Percentiles rank a stretch among this genome's conserved stretches.
Conservation (phyloP, 345 rosid genomes). For the Lumnitzera racemosa region DNA sequence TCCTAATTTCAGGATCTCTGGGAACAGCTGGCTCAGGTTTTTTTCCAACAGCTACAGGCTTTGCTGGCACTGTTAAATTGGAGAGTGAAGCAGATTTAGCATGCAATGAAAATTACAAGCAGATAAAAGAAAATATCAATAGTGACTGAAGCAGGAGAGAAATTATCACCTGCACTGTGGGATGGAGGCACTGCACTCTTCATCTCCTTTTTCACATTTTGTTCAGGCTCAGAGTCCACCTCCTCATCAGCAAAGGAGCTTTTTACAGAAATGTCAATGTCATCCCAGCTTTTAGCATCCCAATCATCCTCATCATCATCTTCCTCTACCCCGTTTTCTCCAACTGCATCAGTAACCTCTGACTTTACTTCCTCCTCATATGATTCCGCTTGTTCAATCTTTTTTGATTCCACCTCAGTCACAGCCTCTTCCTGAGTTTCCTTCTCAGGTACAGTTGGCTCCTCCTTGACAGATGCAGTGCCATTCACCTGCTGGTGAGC, state of each 20-base stretch:
- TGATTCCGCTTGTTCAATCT: conserved; percentile 36
- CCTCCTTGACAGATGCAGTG: conserved; percentile 34
- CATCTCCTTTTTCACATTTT: conserved; percentile 41
- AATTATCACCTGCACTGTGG: conserved; percentile 31
- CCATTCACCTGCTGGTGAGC: conserved; percentile 55
- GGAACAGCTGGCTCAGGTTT: conserved; percentile 21
- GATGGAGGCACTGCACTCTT: conserved; percentile 29
- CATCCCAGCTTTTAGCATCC: conserved; percentile 99
- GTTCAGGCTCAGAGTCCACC: conserved; percentile 55
- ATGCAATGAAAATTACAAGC: background rate
- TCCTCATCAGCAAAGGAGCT: conserved; percentile 92
- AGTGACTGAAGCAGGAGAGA: conserved; percentile 1
- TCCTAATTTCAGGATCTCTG: conserved; percentile 23
- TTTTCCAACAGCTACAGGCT: conserved; percentile 25
- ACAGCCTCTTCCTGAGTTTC: conserved; percentile 30
- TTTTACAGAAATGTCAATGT: conserved; percentile 61
- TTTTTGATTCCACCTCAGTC: conserved; percentile 36
- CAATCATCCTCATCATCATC: conserved; percentile 84
- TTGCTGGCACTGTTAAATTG: conserved; percentile 13
- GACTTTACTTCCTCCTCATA: conserved; percentile 32
- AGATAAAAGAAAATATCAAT: background rate
- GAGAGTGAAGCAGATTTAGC: background rate
- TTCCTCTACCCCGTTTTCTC: conserved; percentile 58
- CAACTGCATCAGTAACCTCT: conserved; percentile 33
- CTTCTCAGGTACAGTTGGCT: conserved; percentile 33